phyloP scores from a whole-genome alignment of 164 flowering plant species.

The Aristolochia contorta region DNA sequence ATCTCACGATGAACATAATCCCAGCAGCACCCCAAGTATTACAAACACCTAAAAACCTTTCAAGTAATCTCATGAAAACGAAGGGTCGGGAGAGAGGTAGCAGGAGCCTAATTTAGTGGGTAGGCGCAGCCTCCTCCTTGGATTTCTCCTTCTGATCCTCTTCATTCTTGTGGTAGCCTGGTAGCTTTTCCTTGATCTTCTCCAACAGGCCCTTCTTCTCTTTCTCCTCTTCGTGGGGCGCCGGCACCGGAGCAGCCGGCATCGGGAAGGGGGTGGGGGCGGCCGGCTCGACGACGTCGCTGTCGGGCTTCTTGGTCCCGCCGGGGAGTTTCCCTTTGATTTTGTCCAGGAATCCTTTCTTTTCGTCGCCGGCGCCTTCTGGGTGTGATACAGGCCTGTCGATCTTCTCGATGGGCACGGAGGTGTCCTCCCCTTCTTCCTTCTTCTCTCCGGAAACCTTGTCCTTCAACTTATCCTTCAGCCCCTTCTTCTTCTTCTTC shows the following conservation, averaged over 20 bases:
- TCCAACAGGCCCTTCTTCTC: constrained; percentile 45
- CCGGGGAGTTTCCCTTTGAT: constrained; percentile 70
- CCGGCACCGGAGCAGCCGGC: constrained; percentile 2
- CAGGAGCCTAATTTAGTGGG: not conserved
- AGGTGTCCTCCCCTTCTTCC: constrained; percentile 14
- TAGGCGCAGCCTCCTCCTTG: constrained; percentile 5
- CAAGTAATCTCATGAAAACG: no score
- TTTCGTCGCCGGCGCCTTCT: constrained; percentile 18
- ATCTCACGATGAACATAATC: no score
- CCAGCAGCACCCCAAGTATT: no score
- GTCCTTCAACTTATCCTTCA: constrained; percentile 47
- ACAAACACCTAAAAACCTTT: not conserved
- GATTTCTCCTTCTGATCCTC: constrained; percentile 7
- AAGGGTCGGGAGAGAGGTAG: no score
- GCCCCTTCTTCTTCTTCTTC: constrained; percentile 56
- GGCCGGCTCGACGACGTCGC: constrained; percentile 5
- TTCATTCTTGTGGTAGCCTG: constrained; percentile 25
- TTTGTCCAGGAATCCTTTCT: constrained; percentile 55
- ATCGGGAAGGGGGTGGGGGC: not conserved
- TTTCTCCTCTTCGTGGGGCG: not conserved
- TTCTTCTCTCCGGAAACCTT: constrained; percentile 22
- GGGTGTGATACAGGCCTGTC: constrained; percentile 1
- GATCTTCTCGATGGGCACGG: not conserved
- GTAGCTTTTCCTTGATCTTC: constrained; percentile 49
- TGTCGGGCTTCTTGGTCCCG: constrained; percentile 27